A percentile compares a stretch with the other conserved stretches of the same genome.
These are phyloP conservation scores for Macadamia tetraphylla DNA, from an alignment of 164 flowering plant species.

Conservation along the genomic window DNA sequence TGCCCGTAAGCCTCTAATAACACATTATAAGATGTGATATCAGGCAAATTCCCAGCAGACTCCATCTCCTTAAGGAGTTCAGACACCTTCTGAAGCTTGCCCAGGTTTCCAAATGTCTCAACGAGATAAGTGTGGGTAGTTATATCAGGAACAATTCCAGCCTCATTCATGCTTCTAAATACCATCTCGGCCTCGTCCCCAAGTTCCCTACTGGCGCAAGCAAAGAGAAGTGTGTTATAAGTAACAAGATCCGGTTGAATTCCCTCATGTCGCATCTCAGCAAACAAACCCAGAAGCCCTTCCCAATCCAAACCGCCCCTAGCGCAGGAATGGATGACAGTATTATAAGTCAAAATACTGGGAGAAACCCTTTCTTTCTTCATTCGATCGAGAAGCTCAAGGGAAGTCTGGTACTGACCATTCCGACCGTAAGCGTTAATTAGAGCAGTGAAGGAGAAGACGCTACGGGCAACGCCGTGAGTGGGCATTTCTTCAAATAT, in stretches of 20 bases:
- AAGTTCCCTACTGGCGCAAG: conserved; percentile 65
- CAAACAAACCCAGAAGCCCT: conserved; percentile 84
- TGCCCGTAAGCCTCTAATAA: conserved; percentile 73
- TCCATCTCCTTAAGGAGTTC: conserved; percentile 81
- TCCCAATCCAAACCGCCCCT: conserved; percentile 97
- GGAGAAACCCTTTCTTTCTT: conserved; percentile 66
- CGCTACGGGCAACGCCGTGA: conserved; percentile 56
- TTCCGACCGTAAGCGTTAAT: conserved; percentile 87
- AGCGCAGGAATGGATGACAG: conserved; percentile 77
- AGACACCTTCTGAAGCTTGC: conserved; percentile 63
- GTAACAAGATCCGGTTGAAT: conserved; percentile 85
- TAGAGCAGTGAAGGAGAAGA: conserved; percentile 69
- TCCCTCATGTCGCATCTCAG: conserved; percentile 90
- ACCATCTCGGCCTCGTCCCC: conserved; percentile 96
- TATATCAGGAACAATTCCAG: conserved; percentile 79
- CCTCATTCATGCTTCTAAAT: conserved; percentile 88
- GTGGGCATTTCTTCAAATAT: conserved; percentile 83
- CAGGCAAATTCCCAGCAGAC: conserved; percentile 63
- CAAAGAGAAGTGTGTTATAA: conserved; percentile 77
- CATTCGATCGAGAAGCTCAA: conserved; percentile 70
- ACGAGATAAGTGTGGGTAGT: conserved; percentile 75
- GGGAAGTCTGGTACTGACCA: conserved; percentile 55
- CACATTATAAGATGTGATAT: conserved; percentile 73
- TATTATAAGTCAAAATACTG: conserved; percentile 75
- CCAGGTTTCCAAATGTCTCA: conserved; percentile 67